phyloP scores from a whole-genome alignment of 768 basidiomycete species.

The Lentinula aciculospora region DNA sequence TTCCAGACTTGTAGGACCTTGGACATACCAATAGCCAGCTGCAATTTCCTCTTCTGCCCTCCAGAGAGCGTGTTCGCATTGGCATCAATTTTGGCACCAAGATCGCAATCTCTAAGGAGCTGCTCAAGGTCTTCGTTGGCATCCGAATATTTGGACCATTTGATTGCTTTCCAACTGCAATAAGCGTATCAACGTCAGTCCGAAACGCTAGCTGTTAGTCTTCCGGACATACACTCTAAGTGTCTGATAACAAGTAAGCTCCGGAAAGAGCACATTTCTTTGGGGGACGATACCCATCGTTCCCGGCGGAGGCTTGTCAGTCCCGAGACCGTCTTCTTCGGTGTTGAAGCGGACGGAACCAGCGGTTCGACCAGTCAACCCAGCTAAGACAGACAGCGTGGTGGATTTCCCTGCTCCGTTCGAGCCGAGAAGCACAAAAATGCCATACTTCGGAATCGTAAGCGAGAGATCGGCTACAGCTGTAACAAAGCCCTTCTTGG shows the following conservation, averaged over 20 bases:
- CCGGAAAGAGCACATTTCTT: conserved; percentile 78
- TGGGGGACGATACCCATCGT: conserved; percentile 75
- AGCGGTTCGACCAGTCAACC: conserved; percentile 50
- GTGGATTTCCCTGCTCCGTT: conserved; percentile 84
- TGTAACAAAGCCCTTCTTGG: conserved; percentile 42
- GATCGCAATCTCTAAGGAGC: conserved; percentile 65
- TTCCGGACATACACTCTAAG: conserved; percentile 34
- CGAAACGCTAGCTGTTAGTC: background rate
- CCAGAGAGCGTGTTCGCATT: conserved; percentile 67
- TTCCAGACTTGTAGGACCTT: background rate
- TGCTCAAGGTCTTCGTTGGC: conserved; percentile 56
- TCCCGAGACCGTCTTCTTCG: conserved; percentile 35
- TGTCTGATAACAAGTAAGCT: conserved; percentile 70
- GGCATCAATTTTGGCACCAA: conserved; percentile 61
- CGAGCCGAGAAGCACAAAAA: conserved; percentile 73
- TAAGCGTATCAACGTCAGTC: background rate
- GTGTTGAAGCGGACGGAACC: conserved; percentile 46
- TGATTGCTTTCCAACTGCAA: conserved; percentile 57
- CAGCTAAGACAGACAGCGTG: conserved; percentile 58
- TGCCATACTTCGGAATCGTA: conserved; percentile 65
- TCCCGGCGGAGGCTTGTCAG: conserved; percentile 50
- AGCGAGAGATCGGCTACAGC: conserved; percentile 65
- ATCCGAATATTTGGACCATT: conserved; percentile 43
- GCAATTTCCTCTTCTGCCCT: conserved; percentile 79
- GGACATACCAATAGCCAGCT: conserved; percentile 54